Base-by-base conservation (phyloP, 2,329 filamentous ascomycete species). In the Penicillium palitans region DNA sequence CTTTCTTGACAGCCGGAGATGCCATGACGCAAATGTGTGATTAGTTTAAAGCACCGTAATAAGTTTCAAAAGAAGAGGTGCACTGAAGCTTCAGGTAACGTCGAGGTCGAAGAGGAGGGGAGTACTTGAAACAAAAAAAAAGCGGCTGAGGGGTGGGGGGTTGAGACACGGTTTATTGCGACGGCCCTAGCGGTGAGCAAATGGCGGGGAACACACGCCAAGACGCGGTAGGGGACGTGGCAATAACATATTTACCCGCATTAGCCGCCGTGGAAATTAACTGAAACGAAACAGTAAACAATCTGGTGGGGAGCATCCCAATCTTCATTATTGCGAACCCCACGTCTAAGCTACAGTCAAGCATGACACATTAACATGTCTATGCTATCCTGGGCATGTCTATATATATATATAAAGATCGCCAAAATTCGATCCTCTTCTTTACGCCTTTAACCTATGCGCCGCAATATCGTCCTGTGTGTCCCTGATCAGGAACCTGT, bases 401-500 rank as follows among this genome's bases (percentile, higher is more conserved):
- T 33, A 21, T 42, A 10, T 35, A 19, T 37, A 12, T 39, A 9
- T 45, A 46, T 17, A 47, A 25, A 17, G 12, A 37, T 21, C 24
- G 24, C 51, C 29, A 7, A 46, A 37, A 17, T 27, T 27, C 7
- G 5, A 25, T 19, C 39, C 5, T 15, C 24, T 39, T 49, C 54
- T 31, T 31, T 33, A 89, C 66, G 87, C 85, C 76, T 96, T 96
- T 58, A 91, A 77, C 68, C 90, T 83, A 68, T 87, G 83, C 61
- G 83, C 84, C 42, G 89, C 84, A 67, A 96, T 83, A 68, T 96
- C 93, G 68, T 96, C 89, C 69, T 90, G 85, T 5, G 91, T 86
- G 74, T 97, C 93, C 75, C 87, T 93, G 61, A 96, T 79, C 61
- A 98, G 79, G 74, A 96, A 98, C 69, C 93, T 96, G 66, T 53